Percentiles rank a stretch among this genome's conserved stretches.
These are phyloP conservation scores for Candida maesae DNA, from an alignment of 805 yeast species.

Conservation along the genomic window DNA sequence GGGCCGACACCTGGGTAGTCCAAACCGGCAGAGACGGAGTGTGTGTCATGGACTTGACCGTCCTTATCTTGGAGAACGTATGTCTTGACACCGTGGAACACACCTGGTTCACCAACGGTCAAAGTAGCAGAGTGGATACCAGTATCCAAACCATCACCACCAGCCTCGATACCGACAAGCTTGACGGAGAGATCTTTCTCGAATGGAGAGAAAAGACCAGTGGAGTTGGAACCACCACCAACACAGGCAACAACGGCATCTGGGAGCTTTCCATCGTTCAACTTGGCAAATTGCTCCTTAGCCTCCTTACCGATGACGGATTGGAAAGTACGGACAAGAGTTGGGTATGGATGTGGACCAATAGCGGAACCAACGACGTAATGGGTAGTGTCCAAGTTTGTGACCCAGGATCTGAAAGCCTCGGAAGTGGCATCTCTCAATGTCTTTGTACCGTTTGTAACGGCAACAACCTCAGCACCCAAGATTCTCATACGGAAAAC, in stretches of 20 bases:
- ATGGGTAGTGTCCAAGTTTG: slow-evolving; percentile 80
- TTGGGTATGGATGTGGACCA: slow-evolving; percentile 99
- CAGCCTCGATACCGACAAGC: slow-evolving; percentile 95
- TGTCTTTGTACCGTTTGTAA: slow-evolving; percentile 91
- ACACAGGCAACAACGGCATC: slow-evolving; percentile 97
- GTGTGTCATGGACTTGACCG: slow-evolving; percentile 97
- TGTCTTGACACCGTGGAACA: slow-evolving; percentile 96
- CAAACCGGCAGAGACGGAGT: slow-evolving; percentile 96
- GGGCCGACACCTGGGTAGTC: slow-evolving; percentile 99
- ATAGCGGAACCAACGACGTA: slow-evolving; percentile 97
- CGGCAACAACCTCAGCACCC: slow-evolving; percentile 95
- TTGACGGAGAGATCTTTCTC: slow-evolving; percentile 75
- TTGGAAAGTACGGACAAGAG: slow-evolving; percentile 97
- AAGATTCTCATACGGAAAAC: slow-evolving; percentile 96
- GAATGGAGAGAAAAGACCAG: slow-evolving; percentile 95
- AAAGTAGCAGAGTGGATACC: slow-evolving; percentile 91
- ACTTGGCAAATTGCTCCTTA: slow-evolving; percentile 78
- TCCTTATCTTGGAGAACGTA: slow-evolving; percentile 86
- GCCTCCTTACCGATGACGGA: slow-evolving; percentile 95
- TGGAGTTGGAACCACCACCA: slow-evolving; percentile 97
- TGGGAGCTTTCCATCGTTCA: slow-evolving; percentile 81
- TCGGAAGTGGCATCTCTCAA: slow-evolving; percentile 97
- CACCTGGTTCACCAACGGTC: slow-evolving; percentile 95
- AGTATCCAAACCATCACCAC: slow-evolving; percentile 94
- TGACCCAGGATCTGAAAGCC: slow-evolving; percentile 95